Conservation (phyloP, 176 grass and related monocot genomes). For the sorghum (Sorghum bicolor) region DNA sequence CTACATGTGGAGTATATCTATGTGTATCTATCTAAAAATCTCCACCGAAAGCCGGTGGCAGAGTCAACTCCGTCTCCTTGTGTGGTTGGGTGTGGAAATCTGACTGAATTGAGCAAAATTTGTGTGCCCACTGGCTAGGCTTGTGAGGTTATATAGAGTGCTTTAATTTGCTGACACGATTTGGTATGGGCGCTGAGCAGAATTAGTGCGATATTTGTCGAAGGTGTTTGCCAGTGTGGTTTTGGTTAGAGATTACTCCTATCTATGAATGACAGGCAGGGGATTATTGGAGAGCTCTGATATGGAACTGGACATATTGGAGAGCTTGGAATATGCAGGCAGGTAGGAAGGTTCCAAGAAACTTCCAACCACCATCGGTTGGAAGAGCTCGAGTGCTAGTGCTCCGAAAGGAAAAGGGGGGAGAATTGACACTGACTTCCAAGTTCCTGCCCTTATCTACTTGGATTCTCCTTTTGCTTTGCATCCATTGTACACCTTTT, state of each 20-base stretch:
- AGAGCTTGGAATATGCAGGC: neutral
- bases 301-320: neutral
- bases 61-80: conserved; percentile 16
- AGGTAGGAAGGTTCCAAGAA: neutral
- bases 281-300: neutral
- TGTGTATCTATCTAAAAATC: neutral
- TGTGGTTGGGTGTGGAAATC: neutral
- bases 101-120: neutral
- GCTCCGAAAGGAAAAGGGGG: neutral
- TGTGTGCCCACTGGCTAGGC: neutral
- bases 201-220: neutral
- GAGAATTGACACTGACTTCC: conserved; percentile 7
- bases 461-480: neutral
- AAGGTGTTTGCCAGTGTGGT: neutral
- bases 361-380: neutral
- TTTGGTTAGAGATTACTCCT: neutral
- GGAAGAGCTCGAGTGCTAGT: neutral
- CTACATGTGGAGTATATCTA: neutral
- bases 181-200: neutral
- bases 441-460: neutral
- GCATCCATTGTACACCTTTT: neutral
- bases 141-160: neutral
- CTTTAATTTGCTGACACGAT: neutral
- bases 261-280: neutral
- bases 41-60: neutral